These are phyloP conservation scores for Sporothrix curviconia DNA, from an alignment of 2,329 filamentous ascomycete species.

Conservation along the genomic window DNA sequence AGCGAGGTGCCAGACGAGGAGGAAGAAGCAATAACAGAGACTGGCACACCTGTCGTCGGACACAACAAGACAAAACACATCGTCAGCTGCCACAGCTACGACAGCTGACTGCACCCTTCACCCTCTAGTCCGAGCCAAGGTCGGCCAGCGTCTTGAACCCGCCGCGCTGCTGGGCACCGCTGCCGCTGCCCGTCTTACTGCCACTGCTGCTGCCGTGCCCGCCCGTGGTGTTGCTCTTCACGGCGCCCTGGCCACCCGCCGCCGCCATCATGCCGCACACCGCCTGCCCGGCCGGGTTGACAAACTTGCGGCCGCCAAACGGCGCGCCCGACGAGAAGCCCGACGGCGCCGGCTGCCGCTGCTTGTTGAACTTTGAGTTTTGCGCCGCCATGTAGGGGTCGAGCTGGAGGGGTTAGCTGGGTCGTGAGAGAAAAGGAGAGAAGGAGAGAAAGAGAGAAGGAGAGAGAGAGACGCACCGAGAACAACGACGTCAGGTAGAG, in stretches of 20 bases:
- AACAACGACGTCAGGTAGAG: slow-evolving; percentile 58
- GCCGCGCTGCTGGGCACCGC: slow-evolving; percentile 28
- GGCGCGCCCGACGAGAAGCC: not conserved
- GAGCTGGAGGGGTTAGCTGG: slow-evolving; percentile 34
- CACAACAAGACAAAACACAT: no score
- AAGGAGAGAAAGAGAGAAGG: not conserved
- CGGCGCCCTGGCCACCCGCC: no score
- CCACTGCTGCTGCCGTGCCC: slow-evolving; percentile 16
- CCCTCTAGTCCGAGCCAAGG: slow-evolving; percentile 30
- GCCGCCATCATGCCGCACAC: no score
- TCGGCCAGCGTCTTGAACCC: slow-evolving; percentile 50
- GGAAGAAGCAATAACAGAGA: no score
- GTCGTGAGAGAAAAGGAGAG: not conserved
- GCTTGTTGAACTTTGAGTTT: slow-evolving; percentile 52
- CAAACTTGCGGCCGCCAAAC: slow-evolving; percentile 12
- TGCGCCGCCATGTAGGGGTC: slow-evolving; percentile 57
- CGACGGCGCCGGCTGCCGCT: slow-evolving; percentile 27
- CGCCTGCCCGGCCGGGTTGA: not conserved
- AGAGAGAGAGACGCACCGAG: slow-evolving; percentile 44
- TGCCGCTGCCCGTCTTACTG: slow-evolving; percentile 14
- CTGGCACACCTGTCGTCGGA: no score
- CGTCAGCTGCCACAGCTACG: no score
- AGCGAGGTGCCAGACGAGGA: no score
- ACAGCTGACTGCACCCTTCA: no score
- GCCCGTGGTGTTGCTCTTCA: slow-evolving; percentile 6